Evolutionary conservation across 306 rosid genomes (phyloP), one percentile per base, ranked within the genome.

Genomic region (Corylus americana): DNA sequence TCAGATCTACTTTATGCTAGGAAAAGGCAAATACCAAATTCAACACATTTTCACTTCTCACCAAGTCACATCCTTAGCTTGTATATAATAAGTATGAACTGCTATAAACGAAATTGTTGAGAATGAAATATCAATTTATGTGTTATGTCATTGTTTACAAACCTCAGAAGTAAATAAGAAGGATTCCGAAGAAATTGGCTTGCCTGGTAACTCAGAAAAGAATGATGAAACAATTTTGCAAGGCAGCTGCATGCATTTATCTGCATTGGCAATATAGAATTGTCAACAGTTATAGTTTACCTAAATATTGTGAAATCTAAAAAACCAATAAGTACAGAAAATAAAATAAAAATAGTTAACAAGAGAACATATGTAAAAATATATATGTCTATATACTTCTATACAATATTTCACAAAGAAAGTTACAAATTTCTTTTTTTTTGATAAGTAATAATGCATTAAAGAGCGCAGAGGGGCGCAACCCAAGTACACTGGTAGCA

Each of bases 151-250:
- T 62, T n/a, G 20, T 37, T 25, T 55, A 76, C 81, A 2, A 64
- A 85, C 88, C 90, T 87, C 85, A 77, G 90, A 82, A 74, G 81
- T 80, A 78, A 74, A 87, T 67, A 80, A 71, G 75, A 87, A 79
- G 85, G 50, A 53, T 74, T 79, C 51, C 1, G 81, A 74, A 78
- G 87, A 78, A 80, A 79, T 57, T 59, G 82, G 88, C 69, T 77
- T 42, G 54, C 85, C 85, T 58, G 59, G 79, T 58, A 75, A 57
- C 83, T 87, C 82, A 27, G 50, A 54, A 72, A 85, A 74, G 63
- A 85, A 66, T 50, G 86, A 82, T 49, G 90, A 82, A 35, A 79
- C 77, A 54, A 74, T 78, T 70, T 75, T 80, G 84, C 90, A 87
- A 64, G 87, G 85, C 31, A 77, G 81, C 7, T 71, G 85, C 37